A percentile compares a stretch with the other conserved stretches of the same genome.
Evolutionary conservation across 2,329 filamentous ascomycete species (phyloP).

Genomic region (Parasarocladium wereldwijsianum): DNA sequence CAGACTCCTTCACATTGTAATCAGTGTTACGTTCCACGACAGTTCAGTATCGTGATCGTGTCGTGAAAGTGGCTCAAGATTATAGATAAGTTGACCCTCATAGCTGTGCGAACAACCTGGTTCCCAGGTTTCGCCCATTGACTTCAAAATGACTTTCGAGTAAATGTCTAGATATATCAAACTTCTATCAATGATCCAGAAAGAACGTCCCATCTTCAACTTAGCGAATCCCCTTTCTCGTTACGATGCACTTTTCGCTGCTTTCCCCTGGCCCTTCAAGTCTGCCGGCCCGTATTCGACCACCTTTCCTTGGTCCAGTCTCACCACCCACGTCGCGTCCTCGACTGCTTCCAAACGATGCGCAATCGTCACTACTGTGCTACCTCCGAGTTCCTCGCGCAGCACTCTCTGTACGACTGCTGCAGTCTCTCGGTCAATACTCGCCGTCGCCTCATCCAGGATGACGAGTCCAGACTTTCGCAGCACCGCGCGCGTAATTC

Average conservation of each 20-base stretch:
- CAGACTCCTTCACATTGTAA: too few relatives aligned
- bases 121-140: too few relatives aligned
- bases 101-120: too few relatives aligned
- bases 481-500: conserved; percentile 45
- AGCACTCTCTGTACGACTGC: conserved; percentile 42
- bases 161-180: too few relatives aligned
- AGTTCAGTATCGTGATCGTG: too few relatives aligned
- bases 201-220: neutral
- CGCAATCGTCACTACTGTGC: conserved; percentile 53
- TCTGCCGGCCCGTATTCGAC: conserved; percentile 29
- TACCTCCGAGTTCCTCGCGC: conserved; percentile 35
- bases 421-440: conserved; percentile 45
- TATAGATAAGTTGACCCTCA: too few relatives aligned
- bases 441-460: conserved; percentile 50
- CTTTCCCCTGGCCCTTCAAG: too few relatives aligned
- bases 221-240: neutral
- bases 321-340: conserved; percentile 39
- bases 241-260: conserved; percentile 5
- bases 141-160: neutral
- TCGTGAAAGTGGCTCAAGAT: too few relatives aligned
- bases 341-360: conserved; percentile 48
- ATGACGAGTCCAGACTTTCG: conserved; percentile 45
- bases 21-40: too few relatives aligned
- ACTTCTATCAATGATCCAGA: too few relatives aligned
- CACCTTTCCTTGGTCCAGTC: conserved; percentile 35